Conservation (phyloP, 2,329 filamentous ascomycete species). For the Cercospora sp. region DNA sequence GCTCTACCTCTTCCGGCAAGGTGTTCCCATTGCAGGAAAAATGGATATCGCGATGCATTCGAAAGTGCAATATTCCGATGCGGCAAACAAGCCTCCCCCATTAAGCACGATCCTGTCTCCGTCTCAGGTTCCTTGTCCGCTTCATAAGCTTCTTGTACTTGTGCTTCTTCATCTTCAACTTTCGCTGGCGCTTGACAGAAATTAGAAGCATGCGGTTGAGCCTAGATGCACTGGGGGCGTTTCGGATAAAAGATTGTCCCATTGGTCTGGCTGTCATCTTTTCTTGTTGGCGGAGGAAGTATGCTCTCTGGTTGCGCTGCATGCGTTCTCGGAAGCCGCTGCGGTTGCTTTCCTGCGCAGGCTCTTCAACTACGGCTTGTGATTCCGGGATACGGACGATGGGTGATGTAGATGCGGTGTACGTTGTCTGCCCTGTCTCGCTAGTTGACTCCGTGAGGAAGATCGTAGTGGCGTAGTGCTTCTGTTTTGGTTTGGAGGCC, state of each 20-base stretch:
- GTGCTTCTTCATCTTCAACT: slow-evolving; percentile 99
- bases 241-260: slow-evolving; percentile 14
- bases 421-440: slow-evolving; percentile 52
- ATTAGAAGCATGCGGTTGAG: slow-evolving; percentile 69
- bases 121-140: slow-evolving; percentile 81
- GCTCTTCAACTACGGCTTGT: slow-evolving; percentile 35
- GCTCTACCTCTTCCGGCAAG: background rate
- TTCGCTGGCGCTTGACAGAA: slow-evolving; percentile 87
- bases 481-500: slow-evolving; percentile 22
- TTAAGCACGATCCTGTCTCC: slow-evolving; percentile 64
- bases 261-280: slow-evolving; percentile 18
- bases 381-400: slow-evolving; percentile 45
- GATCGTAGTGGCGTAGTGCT: slow-evolving; percentile 49
- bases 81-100: background rate
- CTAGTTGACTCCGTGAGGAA: slow-evolving; percentile 57
- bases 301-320: slow-evolving; percentile 61
- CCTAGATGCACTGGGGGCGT: slow-evolving; percentile 26
- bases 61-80: background rate
- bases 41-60: background rate
- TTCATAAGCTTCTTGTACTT: slow-evolving; percentile 99
- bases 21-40: background rate
- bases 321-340: slow-evolving; percentile 69
- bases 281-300: slow-evolving; percentile 35
- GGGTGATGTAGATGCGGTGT: slow-evolving; percentile 53
- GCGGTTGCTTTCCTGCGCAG: slow-evolving; percentile 11